A percentile compares a stretch with the other conserved stretches of the same genome.
Evolutionary conservation across 148 eudicot species (phyloP).

Genomic region (Silene conica): DNA sequence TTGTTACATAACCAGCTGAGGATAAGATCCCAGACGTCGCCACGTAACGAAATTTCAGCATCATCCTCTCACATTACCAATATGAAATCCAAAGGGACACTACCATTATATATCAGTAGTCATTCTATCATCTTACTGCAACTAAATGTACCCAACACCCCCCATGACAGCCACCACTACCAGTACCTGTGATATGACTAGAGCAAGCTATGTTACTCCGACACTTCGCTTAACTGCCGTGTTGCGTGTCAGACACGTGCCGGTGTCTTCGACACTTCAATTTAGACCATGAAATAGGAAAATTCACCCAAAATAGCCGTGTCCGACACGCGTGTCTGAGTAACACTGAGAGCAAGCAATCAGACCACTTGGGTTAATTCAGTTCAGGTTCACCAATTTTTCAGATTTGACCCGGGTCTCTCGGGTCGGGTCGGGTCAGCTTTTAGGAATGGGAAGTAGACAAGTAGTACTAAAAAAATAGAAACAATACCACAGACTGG

Average conservation of each 20-base stretch:
- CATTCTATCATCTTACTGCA: not conserved
- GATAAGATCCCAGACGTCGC: not conserved
- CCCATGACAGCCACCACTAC: no score
- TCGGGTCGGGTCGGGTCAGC: no score
- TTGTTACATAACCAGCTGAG: not conserved
- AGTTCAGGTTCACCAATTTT: no score
- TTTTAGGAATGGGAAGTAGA: not conserved
- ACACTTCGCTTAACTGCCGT: no score
- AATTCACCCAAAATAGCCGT: no score
- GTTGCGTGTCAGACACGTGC: no score
- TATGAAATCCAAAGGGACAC: not conserved
- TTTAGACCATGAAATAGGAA: no score
- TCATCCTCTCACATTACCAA: not conserved
- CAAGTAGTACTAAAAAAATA: not conserved
- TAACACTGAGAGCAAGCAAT: no score
- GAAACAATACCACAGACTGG: slow-evolving; percentile 43
- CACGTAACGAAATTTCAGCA: not conserved
- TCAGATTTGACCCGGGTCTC: no score
- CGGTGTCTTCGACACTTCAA: no score
- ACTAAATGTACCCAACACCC: not conserved
- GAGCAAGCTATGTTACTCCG: no score
- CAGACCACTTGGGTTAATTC: not conserved
- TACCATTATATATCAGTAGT: not conserved
- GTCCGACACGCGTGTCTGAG: no score
- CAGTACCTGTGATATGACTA: not conserved